Evolutionary conservation across 2,329 filamentous ascomycete species (phyloP).

Genomic region (Exophiala alcalophila): DNA sequence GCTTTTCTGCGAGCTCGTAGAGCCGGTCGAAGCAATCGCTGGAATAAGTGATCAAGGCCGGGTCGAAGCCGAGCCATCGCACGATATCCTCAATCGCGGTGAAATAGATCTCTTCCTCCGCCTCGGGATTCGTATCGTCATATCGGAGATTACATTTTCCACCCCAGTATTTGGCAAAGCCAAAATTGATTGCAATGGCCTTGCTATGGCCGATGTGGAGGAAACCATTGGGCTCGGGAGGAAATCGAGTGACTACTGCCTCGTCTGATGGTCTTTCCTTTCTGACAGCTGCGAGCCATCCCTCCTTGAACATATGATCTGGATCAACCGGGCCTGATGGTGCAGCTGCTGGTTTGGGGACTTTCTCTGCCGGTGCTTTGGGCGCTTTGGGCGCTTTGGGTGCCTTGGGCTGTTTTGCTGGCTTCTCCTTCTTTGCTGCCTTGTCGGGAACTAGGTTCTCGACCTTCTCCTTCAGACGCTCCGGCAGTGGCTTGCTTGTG

Average conservation of each 20-base stretch:
- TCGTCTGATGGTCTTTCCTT: slow-evolving; percentile 60
- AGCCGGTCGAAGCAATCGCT: slow-evolving; percentile 86
- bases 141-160: slow-evolving; percentile 76
- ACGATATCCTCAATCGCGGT: slow-evolving; percentile 85
- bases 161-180: slow-evolving; percentile 80
- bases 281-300: slow-evolving; percentile 71
- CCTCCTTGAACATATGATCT: slow-evolving; percentile 74
- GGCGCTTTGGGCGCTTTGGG: slow-evolving; percentile 39
- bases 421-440: slow-evolving; percentile 35
- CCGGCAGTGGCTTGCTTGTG: slow-evolving; percentile 21
- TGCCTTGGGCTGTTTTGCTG: slow-evolving; percentile 42
- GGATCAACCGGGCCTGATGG: slow-evolving; percentile 39
- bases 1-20: slow-evolving; percentile 82
- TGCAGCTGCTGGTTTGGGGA: slow-evolving; percentile 32
- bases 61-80: slow-evolving; percentile 80
- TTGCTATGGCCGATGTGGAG: slow-evolving; percentile 93
- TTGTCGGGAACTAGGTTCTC: slow-evolving; percentile 32
- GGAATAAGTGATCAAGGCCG: slow-evolving; percentile 75
- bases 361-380: slow-evolving; percentile 30
- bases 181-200: slow-evolving; percentile 94
- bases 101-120: slow-evolving; percentile 88
- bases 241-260: slow-evolving; percentile 65
- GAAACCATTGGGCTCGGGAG: slow-evolving; percentile 87
- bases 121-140: slow-evolving; percentile 94
- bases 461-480: slow-evolving; percentile 39